Evolutionary conservation across 441 rosid genomes (phyloP).

Genomic region (Gossypium schwendimanii): DNA sequence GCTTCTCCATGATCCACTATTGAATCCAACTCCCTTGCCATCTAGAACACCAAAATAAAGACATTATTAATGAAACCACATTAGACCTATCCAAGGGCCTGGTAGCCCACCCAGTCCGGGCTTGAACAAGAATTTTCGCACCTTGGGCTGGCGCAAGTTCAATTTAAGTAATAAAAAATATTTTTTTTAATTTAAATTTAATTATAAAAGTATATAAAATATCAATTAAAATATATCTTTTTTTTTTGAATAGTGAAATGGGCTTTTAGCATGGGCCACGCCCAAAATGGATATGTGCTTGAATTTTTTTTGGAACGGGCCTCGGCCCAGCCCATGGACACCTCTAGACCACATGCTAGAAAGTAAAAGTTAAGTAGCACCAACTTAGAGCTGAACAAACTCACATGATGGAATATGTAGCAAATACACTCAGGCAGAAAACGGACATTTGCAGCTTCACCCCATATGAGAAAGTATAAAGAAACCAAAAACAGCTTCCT

Average conservation of each 20-base stretch:
- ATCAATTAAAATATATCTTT: too few relatives aligned
- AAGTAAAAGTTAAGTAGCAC: neutral
- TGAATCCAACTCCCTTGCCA: slow-evolving; percentile 98
- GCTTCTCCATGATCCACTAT: slow-evolving; percentile 89
- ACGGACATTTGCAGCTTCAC: slow-evolving; percentile 99
- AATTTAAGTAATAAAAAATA: too few relatives aligned
- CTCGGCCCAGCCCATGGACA: too few relatives aligned
- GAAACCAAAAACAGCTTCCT: slow-evolving; percentile 92
- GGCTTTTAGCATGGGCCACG: too few relatives aligned
- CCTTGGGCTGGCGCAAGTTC: neutral
- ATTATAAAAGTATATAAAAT: too few relatives aligned
- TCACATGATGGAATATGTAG: slow-evolving; percentile 95
- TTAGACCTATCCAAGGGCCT: neutral
- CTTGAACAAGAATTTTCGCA: neutral
- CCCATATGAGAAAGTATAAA: slow-evolving; percentile 93
- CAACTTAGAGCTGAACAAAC: slow-evolving; percentile 18
- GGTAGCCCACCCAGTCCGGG: neutral
- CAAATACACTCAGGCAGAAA: slow-evolving; percentile 99
- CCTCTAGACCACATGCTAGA: neutral
- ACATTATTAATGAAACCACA: neutral
- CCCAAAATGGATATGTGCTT: too few relatives aligned
- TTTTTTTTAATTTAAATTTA: too few relatives aligned
- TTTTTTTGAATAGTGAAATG: too few relatives aligned
- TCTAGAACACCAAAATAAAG: slow-evolving; percentile 37
- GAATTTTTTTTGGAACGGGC: too few relatives aligned